Percentiles rank a stretch among this genome's conserved stretches.
Evolutionary conservation across 2,329 filamentous ascomycete species (phyloP).

Genomic region (Beauveria caledonica): DNA sequence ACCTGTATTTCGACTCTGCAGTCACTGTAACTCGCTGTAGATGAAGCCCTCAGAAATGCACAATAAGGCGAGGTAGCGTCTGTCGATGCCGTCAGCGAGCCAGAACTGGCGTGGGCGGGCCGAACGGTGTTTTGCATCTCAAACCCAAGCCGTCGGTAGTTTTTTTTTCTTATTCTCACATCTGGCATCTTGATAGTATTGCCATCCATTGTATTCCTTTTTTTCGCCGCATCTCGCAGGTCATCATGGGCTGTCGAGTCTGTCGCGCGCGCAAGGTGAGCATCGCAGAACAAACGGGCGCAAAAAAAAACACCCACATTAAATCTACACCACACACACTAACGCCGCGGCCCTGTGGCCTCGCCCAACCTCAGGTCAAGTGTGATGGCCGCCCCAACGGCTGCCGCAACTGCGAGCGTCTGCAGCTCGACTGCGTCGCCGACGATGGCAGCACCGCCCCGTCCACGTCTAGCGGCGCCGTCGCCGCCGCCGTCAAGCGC

Average conservation of each 20-base stretch:
- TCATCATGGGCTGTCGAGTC: conserved; percentile 31
- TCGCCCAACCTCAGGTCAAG: conserved; percentile 25
- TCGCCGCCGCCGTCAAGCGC: neutral
- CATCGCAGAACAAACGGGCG: neutral
- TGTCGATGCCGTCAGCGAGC: conserved; percentile 1
- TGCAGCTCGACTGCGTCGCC: conserved; percentile 32
- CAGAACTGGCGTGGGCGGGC: neutral
- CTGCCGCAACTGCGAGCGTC: conserved; percentile 34
- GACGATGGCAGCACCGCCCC: conserved; percentile 23
- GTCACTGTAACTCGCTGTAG: neutral
- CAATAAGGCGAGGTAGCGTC: neutral
- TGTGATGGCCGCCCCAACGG: conserved; percentile 34
- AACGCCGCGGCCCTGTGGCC: neutral
- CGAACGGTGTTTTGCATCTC: conserved; percentile 5
- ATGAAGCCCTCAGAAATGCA: neutral
- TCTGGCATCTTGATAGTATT: neutral
- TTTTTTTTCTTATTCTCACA: neutral
- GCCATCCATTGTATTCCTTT: neutral
- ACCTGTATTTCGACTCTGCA: neutral
- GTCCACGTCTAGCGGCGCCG: conserved; percentile 8
- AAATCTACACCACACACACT: neutral
- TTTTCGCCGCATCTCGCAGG: neutral
- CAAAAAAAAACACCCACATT: neutral
- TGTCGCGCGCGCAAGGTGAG: conserved; percentile 33
- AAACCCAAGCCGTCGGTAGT: neutral